phyloP scores from a whole-genome alignment of 257 asterid species.

The Plantago major region DNA sequence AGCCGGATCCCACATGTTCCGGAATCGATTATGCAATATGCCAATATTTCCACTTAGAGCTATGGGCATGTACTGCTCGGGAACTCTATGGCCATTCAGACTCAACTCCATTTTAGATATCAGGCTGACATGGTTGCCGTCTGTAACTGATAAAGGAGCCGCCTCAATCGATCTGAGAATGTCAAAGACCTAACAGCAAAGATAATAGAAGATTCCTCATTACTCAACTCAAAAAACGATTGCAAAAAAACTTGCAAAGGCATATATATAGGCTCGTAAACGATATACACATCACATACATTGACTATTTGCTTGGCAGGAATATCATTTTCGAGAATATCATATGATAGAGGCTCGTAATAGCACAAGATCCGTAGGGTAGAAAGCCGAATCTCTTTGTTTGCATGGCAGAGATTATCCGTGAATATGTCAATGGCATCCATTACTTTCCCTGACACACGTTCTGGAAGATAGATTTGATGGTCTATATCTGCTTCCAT shows the following conservation, averaged over 20 bases:
- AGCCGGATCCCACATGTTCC: constrained; percentile 67
- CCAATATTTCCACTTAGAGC: constrained; percentile 71
- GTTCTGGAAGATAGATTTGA: constrained; percentile 46
- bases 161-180: constrained; percentile 68
- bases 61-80: constrained; percentile 50
- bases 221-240: constrained; percentile 12
- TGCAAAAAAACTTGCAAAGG: not conserved
- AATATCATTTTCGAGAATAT: constrained; percentile 28
- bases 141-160: constrained; percentile 58
- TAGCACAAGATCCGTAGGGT: constrained; percentile 82
- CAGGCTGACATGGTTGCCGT: constrained; percentile 49
- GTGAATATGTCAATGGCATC: constrained; percentile 51
- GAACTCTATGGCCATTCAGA: constrained; percentile 49
- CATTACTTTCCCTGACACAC: constrained; percentile 34
- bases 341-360: constrained; percentile 45
- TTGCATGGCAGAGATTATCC: constrained; percentile 60
- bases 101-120: constrained; percentile 67
- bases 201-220: constrained; percentile 17
- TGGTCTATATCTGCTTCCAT: constrained; percentile 28
- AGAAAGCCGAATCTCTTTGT: constrained; percentile 63
- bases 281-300: constrained; percentile 41
- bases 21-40: constrained; percentile 69
- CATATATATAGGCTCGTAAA: too few relatives aligned
- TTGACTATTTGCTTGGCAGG: constrained; percentile 28
- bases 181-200: constrained; percentile 57